These are phyloP conservation scores for Melampsora medusae DNA, from an alignment of 1,284 basidiomycete genomes.

Conservation along the genomic window DNA sequence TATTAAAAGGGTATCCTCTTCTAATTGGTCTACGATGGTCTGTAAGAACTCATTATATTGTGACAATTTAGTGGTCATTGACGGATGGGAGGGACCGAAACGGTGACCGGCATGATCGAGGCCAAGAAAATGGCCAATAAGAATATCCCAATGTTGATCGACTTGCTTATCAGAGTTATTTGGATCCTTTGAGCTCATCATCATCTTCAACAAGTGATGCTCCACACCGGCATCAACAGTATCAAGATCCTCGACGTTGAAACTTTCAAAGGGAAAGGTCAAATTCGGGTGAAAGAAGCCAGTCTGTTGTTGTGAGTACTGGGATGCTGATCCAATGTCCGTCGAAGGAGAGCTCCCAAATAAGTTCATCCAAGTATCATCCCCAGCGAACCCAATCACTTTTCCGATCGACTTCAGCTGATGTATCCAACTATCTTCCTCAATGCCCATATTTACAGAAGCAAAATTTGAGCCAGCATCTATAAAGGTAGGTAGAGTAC, in stretches of 20 bases:
- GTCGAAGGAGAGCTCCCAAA: conserved; percentile 62
- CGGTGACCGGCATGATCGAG: conserved; percentile 96
- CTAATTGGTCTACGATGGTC: conserved; percentile 65
- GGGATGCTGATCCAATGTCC: background rate
- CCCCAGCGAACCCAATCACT: conserved; percentile 81
- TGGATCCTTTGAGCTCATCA: conserved; percentile 46
- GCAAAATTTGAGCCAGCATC: conserved; percentile 91
- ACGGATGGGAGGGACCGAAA: conserved; percentile 80
- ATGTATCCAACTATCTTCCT: conserved; percentile 71
- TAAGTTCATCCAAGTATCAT: conserved; percentile 91
- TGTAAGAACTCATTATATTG: conserved; percentile 82
- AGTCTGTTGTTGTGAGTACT: background rate
- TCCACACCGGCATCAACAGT: conserved; percentile 90
- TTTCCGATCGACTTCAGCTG: conserved; percentile 56
- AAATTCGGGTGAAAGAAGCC: conserved; percentile 59
- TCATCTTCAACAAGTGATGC: background rate
- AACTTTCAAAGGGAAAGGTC: conserved; percentile 84
- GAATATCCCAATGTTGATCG: conserved; percentile 67
- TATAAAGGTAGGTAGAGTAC: conserved; percentile 91
- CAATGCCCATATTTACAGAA: conserved; percentile 66
- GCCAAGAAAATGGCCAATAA: conserved; percentile 93
- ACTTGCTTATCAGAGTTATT: conserved; percentile 54
- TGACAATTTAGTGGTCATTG: conserved; percentile 77
- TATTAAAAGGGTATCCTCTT: conserved; percentile 82
- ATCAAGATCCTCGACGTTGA: conserved; percentile 97